Evolutionary conservation across 192 early-diverging fungal species (phyloP), one percentile per base, ranked within the genome.

Genomic region (Thamnidium elegans): DNA sequence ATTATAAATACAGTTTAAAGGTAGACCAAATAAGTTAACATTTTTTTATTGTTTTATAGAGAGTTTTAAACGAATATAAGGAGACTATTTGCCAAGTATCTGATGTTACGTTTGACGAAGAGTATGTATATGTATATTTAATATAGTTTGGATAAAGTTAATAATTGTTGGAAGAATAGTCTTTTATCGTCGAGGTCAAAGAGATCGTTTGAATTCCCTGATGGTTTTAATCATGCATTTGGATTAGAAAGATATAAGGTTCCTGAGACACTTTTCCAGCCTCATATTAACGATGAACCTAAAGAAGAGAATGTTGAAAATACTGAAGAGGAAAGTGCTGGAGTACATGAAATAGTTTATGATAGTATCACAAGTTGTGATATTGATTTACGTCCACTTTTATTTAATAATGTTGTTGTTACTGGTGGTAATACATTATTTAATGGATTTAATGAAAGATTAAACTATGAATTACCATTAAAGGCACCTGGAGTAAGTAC

Each of bases 191-290:
- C 75, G 19, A 83, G 90, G 44, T 91, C 95, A 34, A 81, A 78
- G 50, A 94, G 94, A 74, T 81, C 88, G 23, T 98, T 90, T 67
- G 97, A 99, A 79, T 94, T 99, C 62, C 90, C 97, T 20, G 88
- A 94, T 64, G 97, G 97, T 23, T 98, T 89, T 76, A 98, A 94
- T 67, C 74, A 86, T 61, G 78, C 82, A 7, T 89, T 93, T 70
- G 92, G 92, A 36, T 58, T 84, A 9, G 84, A 92, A 65, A 84
- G 96, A 34, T 99, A 86, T 71, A 79, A 82, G 58, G 61, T 89
- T 15, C 90, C 95, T 1, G 97, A 99, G 73, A 81, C 87, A 8
- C 71, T 99, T 31, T 98, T 98, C 74, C 83, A 90, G 19, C 94
- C 94, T 8, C 17, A 20, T 6, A 32, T 13, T 15, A 15, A 42